phyloP scores from a whole-genome alignment of 2,329 filamentous ascomycete species.

The Phoma herbarum region DNA sequence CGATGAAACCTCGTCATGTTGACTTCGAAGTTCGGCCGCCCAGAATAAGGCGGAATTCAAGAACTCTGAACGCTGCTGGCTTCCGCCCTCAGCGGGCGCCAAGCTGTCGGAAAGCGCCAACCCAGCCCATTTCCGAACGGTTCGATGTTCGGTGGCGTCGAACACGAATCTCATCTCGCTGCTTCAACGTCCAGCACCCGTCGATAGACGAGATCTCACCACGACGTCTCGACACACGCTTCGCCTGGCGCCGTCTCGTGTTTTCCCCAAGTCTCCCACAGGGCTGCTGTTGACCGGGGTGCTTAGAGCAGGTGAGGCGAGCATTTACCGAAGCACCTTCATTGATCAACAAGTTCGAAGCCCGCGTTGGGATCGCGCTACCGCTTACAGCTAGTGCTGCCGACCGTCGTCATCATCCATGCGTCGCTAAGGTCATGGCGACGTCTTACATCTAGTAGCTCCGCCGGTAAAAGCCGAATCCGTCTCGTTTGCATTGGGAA shows the following conservation, averaged over 20 bases:
- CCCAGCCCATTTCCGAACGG: conserved; percentile 22
- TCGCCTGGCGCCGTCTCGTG: background rate
- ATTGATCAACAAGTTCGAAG: conserved; percentile 16
- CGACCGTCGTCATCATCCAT: conserved; percentile 2
- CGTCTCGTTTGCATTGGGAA: conserved; percentile 5
- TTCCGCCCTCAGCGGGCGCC: conserved; percentile 26
- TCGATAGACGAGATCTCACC: conserved; percentile 2
- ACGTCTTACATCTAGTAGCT: conserved; percentile 2
- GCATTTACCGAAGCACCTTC: conserved; percentile 14
- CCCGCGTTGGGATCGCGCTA: conserved; percentile 23
- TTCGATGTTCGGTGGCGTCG: conserved; percentile 18
- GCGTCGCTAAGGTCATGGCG: conserved; percentile 3
- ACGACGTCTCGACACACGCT: background rate
- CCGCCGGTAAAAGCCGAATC: conserved; percentile 1
- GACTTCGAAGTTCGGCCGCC: conserved; percentile 7
- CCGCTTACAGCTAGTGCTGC: conserved; percentile 26
- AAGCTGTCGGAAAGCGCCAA: conserved; percentile 27
- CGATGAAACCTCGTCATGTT: conserved; percentile 19
- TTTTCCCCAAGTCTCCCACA: background rate
- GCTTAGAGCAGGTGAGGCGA: conserved; percentile 34
- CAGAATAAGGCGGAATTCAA: conserved; percentile 20
- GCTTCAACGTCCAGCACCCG: background rate
- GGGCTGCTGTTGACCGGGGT: background rate
- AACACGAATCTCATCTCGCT: background rate
- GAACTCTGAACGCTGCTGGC: conserved; percentile 9